Conservation (phyloP, 164 flowering plant genomes). For the Chimonanthus praecox region DNA sequence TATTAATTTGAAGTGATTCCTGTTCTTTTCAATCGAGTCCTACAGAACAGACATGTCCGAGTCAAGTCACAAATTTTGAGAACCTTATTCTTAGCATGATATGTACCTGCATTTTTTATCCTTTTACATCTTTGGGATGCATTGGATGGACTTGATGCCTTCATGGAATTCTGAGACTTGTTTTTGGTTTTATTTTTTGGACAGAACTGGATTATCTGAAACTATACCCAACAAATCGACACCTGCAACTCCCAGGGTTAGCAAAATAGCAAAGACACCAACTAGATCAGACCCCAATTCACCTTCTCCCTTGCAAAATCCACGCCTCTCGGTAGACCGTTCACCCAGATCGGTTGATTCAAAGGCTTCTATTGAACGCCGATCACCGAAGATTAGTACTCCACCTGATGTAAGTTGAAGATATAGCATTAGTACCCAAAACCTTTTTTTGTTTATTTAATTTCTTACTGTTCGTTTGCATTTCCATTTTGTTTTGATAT, state of each 20-base stretch:
- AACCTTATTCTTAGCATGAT: too few relatives aligned
- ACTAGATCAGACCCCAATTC: slow-evolving; percentile 60
- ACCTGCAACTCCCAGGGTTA: slow-evolving; percentile 65
- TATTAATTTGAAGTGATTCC: not conserved
- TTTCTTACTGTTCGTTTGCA: not conserved
- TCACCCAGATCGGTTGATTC: slow-evolving; percentile 62
- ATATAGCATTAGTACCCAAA: not conserved
- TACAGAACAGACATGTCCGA: too few relatives aligned
- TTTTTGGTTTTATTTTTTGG: slow-evolving; percentile 2
- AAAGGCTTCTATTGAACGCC: slow-evolving; percentile 34
- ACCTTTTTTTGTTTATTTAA: not conserved
- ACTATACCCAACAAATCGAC: slow-evolving; percentile 53
- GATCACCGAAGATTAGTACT: slow-evolving; percentile 48
- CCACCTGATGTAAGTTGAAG: slow-evolving; percentile 58
- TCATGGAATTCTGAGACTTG: slow-evolving; percentile 10
- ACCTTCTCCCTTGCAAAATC: slow-evolving; percentile 47
- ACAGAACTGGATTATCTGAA: slow-evolving; percentile 66
- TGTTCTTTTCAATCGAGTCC: not conserved
- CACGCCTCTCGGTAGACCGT: slow-evolving; percentile 58
- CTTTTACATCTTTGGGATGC: too few relatives aligned
- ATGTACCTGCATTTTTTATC: not conserved
- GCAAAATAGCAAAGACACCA: slow-evolving; percentile 36
- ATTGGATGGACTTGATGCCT: not conserved
- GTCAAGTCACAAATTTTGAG: too few relatives aligned
- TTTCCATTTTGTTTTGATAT: slow-evolving; percentile 13